Evolutionary conservation across 768 basidiomycete genomes (phyloP).

Genomic region (Gyrodon lividus): DNA sequence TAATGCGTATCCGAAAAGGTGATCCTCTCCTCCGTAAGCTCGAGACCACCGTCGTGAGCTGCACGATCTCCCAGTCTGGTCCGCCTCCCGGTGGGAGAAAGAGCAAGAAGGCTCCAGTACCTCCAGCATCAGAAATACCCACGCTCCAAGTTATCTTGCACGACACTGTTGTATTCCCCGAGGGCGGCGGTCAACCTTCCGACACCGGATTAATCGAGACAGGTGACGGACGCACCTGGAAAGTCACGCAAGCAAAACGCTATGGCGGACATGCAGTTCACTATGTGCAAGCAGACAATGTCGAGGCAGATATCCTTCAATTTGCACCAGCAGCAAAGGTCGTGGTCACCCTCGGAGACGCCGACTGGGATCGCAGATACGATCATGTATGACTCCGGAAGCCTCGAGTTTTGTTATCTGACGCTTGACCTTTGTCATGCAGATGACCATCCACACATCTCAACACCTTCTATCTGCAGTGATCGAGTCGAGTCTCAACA

Average conservation of each 20-base stretch:
- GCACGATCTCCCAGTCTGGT: slow-evolving; percentile 44
- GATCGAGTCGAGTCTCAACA: slow-evolving; percentile 59
- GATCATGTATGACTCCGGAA: slow-evolving; percentile 58
- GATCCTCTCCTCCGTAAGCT: slow-evolving; percentile 67
- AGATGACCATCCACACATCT: slow-evolving; percentile 86
- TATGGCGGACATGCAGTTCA: slow-evolving; percentile 76
- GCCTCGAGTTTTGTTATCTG: not conserved
- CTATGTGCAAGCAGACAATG: slow-evolving; percentile 50
- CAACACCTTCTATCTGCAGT: slow-evolving; percentile 82
- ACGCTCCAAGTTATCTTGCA: slow-evolving; percentile 67
- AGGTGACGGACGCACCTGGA: slow-evolving; percentile 46
- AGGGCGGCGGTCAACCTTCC: slow-evolving; percentile 80
- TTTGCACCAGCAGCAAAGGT: slow-evolving; percentile 55
- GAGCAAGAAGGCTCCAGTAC: slow-evolving; percentile 51
- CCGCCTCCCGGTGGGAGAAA: slow-evolving; percentile 45
- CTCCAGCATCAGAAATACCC: slow-evolving; percentile 42
- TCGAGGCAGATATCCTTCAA: slow-evolving; percentile 41
- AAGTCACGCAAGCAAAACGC: slow-evolving; percentile 65
- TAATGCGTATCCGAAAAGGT: slow-evolving; percentile 38
- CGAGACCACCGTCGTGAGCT: slow-evolving; percentile 54
- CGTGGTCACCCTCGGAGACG: slow-evolving; percentile 51
- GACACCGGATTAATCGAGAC: slow-evolving; percentile 62
- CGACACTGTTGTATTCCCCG: slow-evolving; percentile 80
- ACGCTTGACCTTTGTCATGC: not conserved
- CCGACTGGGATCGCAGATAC: slow-evolving; percentile 62